Conservation (phyloP, 768 basidiomycete genomes). For the Lactarius hengduanensis region DNA sequence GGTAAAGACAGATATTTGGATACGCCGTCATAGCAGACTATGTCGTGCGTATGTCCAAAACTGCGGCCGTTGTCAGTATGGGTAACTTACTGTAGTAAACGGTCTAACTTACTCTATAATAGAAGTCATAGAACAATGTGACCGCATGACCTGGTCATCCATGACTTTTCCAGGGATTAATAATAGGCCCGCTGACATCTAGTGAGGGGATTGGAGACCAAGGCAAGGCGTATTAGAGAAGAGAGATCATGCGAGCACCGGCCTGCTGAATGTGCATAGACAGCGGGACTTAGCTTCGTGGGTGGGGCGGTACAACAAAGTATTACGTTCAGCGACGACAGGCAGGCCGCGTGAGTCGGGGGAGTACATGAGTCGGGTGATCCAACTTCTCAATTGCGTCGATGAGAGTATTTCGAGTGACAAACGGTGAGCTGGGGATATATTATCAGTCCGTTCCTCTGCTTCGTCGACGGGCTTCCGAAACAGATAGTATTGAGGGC, state of each 20-base stretch:
- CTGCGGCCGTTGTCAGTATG: too few relatives aligned
- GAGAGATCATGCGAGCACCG: not conserved
- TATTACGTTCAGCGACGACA: not conserved
- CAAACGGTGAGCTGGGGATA: not conserved
- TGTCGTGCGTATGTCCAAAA: too few relatives aligned
- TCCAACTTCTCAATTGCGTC: not conserved
- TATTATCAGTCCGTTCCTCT: too few relatives aligned
- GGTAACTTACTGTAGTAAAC: not conserved
- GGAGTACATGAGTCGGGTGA: not conserved
- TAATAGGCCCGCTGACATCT: not conserved
- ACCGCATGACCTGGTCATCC: not conserved
- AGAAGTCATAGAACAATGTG: not conserved
- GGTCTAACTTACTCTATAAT: not conserved
- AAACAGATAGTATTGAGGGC: not conserved
- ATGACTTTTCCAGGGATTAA: not conserved
- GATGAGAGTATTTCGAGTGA: not conserved
- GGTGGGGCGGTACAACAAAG: not conserved
- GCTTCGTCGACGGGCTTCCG: not conserved
- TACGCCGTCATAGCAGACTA: too few relatives aligned
- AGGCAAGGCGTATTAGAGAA: not conserved
- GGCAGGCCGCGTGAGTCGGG: not conserved
- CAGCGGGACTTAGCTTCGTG: not conserved
- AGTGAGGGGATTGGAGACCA: not conserved
- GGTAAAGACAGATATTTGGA: too few relatives aligned
- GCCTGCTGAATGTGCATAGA: not conserved